Base-by-base conservation (phyloP, 2,329 filamentous ascomycete genomes). In the Chalaropsis ovoidea region DNA sequence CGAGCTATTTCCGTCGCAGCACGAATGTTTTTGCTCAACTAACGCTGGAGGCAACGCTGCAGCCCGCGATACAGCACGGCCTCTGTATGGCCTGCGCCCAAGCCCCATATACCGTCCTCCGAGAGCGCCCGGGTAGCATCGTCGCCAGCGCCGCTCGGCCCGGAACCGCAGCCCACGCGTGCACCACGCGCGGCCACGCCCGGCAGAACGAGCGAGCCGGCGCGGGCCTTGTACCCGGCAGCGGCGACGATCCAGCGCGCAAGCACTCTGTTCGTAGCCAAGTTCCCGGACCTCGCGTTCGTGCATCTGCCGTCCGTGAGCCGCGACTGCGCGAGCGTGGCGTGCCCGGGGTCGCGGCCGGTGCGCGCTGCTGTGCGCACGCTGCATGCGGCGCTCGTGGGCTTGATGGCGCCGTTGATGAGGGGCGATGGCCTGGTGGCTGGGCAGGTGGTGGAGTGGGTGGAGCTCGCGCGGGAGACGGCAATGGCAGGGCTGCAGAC, bases 211-310 rank as follows among this genome's bases (percentile, higher is more conserved):
- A 27, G 49, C 17, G 61, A 27, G 61, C 19, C 35, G 15, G 17
- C 43, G 11, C 61, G 19, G 7, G n/a, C 19, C 1, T n/a, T 42
- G 3, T 24, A 54, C 15, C 61, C 47, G 19, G 13, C 27, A 8
- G 49, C 63, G 27, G 63, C 52, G 24, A 35, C 47, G 52, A 65
- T 65, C n/a, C 56, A 61, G n/a, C 63, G 52, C 45, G 63, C 63
- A 19, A 65, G 41, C 22, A 24, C n/a, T 17, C 22, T 65, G 24
- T 43, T 65, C n/a, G 54, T 41, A 3, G 42, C 63, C 0, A 65
- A 65, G 27, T 65, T 65, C 31, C 63, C 63, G 17, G 63, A 65
- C 22, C 24, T 65, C 6, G 54, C 42, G 5, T 65, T 65, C 27
- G 42, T 65, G 42, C 63, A 65, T n/a, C 52, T 35, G 35, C 63